phyloP scores from a whole-genome alignment of 2,329 filamentous ascomycete genomes.

The Trichoderma asperellum region DNA sequence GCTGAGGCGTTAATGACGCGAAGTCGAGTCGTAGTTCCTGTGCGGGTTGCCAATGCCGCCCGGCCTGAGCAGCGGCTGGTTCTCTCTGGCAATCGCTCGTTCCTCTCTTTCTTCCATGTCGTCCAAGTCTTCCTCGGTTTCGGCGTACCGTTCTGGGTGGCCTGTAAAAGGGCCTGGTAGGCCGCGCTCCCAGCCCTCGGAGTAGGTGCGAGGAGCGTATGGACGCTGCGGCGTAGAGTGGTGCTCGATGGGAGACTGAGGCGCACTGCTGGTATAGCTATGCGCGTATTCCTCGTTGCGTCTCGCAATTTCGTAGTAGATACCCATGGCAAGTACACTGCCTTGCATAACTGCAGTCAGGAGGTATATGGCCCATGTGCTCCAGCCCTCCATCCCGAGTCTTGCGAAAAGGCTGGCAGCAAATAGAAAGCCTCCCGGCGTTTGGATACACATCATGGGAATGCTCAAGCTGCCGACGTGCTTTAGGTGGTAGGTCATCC shows the following conservation, averaged over 20 bases:
- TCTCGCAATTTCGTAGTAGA: conserved; percentile 69
- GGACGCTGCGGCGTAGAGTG: conserved; percentile 41
- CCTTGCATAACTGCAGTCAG: conserved; percentile 87
- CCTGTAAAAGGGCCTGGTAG: conserved; percentile 56
- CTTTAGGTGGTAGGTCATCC: conserved; percentile 83
- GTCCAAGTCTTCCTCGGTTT: conserved; percentile 56
- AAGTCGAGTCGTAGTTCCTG: conserved; percentile 45
- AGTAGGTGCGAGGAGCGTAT: conserved; percentile 50
- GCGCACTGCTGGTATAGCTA: conserved; percentile 35
- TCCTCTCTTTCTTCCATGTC: conserved; percentile 56
- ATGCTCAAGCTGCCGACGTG: conserved; percentile 91
- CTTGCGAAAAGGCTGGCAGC: conserved; percentile 80
- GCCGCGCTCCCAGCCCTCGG: conserved; percentile 56
- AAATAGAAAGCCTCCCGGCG: conserved; percentile 88
- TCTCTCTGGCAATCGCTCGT: conserved; percentile 54
- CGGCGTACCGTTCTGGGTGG: conserved; percentile 56
- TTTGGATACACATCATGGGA: conserved; percentile 98
- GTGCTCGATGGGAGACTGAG: conserved; percentile 38
- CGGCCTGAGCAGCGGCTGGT: conserved; percentile 54
- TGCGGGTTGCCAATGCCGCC: conserved; percentile 55
- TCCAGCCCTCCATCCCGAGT: conserved; percentile 85
- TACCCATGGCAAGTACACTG: conserved; percentile 74
- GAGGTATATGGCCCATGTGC: conserved; percentile 90
- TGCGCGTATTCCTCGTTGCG: conserved; percentile 39
- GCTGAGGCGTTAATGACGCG: neutral